phyloP scores from a whole-genome alignment of 352 stramenopile species.

The Phytopythium vexans region DNA sequence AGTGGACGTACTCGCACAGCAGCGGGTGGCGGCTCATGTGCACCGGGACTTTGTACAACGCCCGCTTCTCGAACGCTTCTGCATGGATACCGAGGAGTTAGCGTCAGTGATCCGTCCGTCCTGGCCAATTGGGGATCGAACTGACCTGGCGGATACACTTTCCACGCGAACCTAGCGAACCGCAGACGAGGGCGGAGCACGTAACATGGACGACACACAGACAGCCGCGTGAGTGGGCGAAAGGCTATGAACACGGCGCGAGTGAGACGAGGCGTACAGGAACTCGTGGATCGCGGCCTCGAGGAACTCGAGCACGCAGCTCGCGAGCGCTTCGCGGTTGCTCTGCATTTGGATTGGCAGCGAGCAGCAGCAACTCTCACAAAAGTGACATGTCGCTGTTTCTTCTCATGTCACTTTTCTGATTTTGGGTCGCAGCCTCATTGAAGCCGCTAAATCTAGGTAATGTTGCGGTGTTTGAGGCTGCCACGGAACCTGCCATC shows the following conservation, averaged over 20 bases:
- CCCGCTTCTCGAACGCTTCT: slow-evolving; percentile 63
- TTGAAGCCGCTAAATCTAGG: too few relatives aligned
- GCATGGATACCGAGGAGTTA: background rate
- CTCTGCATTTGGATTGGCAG: too few relatives aligned
- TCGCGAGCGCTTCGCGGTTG: slow-evolving; percentile 20
- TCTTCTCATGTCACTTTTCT: too few relatives aligned
- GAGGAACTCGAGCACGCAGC: slow-evolving; percentile 73
- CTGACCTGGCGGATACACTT: slow-evolving; percentile 59
- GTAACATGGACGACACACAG: too few relatives aligned
- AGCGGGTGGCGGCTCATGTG: slow-evolving; percentile 73
- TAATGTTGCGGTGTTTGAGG: too few relatives aligned
- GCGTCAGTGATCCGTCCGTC: background rate
- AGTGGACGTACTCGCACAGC: slow-evolving; percentile 77
- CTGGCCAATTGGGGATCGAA: background rate
- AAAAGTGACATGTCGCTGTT: too few relatives aligned
- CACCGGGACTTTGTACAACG: slow-evolving; percentile 74
- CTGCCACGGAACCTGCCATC: too few relatives aligned
- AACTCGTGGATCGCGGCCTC: slow-evolving; percentile 75
- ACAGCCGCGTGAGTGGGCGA: background rate
- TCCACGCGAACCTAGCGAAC: slow-evolving; percentile 37
- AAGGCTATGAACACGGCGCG: background rate
- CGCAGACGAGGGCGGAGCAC: background rate
- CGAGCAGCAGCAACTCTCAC: too few relatives aligned
- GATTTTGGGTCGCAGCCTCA: too few relatives aligned
- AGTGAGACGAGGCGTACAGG: slow-evolving; percentile 41